phyloP scores from a whole-genome alignment of 805 yeast species.

The Candida anglica region DNA sequence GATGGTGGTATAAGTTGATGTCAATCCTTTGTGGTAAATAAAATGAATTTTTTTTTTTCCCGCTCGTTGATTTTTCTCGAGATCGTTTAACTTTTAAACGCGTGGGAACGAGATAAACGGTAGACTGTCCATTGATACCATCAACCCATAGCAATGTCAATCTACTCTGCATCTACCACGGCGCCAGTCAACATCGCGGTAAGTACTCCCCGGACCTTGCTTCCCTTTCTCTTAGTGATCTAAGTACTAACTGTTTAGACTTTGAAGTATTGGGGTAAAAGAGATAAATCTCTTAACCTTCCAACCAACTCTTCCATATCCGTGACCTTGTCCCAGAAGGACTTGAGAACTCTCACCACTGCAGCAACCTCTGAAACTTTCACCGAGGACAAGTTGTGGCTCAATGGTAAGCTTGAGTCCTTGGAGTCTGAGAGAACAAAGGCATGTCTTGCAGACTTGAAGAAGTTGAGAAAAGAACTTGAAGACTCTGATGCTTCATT shows the following conservation, averaged over 20 bases:
- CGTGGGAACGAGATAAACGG: too few relatives aligned
- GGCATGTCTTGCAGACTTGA: slow-evolving; percentile 74
- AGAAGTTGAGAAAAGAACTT: slow-evolving; percentile 57
- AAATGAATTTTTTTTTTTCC: too few relatives aligned
- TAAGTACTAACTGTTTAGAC: slow-evolving; percentile 47
- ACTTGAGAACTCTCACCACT: slow-evolving; percentile 87
- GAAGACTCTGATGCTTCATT: slow-evolving; percentile 53
- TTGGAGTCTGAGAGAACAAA: slow-evolving; percentile 59
- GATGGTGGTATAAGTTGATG: too few relatives aligned
- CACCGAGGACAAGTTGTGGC: slow-evolving; percentile 66
- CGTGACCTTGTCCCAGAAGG: slow-evolving; percentile 88
- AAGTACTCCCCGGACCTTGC: too few relatives aligned
- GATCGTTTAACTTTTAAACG: too few relatives aligned
- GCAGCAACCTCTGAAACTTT: slow-evolving; percentile 65
- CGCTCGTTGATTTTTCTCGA: too few relatives aligned
- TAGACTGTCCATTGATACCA: not conserved
- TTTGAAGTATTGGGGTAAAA: slow-evolving; percentile 97
- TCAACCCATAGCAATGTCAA: slow-evolving; percentile 31
- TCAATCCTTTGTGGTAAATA: too few relatives aligned
- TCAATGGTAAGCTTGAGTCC: slow-evolving; percentile 81
- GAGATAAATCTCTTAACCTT: slow-evolving; percentile 81
- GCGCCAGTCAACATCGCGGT: slow-evolving; percentile 98
- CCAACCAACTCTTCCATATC: slow-evolving; percentile 97
- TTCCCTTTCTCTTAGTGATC: too few relatives aligned
- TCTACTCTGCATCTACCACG: slow-evolving; percentile 76